These are phyloP conservation scores for Pseudotulostoma volvatum DNA, from an alignment of 495 filamentous ascomycete genomes.

Conservation along the genomic window DNA sequence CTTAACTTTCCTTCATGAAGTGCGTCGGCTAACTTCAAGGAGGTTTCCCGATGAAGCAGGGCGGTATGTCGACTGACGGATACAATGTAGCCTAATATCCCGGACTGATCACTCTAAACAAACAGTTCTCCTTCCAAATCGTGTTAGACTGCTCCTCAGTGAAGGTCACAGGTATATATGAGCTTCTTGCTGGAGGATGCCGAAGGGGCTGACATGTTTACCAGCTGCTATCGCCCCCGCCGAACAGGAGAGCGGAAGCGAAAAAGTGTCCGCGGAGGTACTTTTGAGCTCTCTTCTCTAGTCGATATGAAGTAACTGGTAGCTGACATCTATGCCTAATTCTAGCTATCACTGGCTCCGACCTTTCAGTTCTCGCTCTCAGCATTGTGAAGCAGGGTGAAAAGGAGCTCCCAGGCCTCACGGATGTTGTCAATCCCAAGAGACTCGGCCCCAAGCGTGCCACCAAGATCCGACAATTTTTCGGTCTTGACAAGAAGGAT, in stretches of 20 bases:
- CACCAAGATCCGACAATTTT: conserved; percentile 98
- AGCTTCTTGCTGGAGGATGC: too few species aligned
- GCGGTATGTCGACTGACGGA: conserved; percentile 36
- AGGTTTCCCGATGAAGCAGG: conserved; percentile 99
- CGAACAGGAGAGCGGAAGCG: conserved; percentile 96
- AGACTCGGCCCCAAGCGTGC: conserved; percentile 96
- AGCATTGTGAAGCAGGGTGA: conserved; percentile 96
- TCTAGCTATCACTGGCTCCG: conserved; percentile 71
- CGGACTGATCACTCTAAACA: conserved; percentile 12
- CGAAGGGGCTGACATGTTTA: too few species aligned
- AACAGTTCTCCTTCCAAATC: conserved; percentile 71
- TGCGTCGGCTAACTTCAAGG: conserved; percentile 16
- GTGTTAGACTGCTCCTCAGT: conserved; percentile 86
- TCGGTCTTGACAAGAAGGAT: conserved; percentile 98
- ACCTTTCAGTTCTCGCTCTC: conserved; percentile 85
- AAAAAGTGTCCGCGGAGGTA: conserved; percentile 89
- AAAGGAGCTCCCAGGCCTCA: conserved; percentile 78
- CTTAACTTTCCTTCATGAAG: too few species aligned
- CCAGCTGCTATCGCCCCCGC: conserved; percentile 95
- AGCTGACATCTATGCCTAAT: conserved; percentile 8
- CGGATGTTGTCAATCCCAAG: conserved; percentile 94
- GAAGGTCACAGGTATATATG: conserved; percentile 41
- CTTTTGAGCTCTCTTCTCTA: conserved; percentile 8
- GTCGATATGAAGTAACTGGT: background rate
- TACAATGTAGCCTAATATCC: conserved; percentile 1